Conservation (phyloP, 2,329 filamentous ascomycete species). For the Cytospora leucostoma region DNA sequence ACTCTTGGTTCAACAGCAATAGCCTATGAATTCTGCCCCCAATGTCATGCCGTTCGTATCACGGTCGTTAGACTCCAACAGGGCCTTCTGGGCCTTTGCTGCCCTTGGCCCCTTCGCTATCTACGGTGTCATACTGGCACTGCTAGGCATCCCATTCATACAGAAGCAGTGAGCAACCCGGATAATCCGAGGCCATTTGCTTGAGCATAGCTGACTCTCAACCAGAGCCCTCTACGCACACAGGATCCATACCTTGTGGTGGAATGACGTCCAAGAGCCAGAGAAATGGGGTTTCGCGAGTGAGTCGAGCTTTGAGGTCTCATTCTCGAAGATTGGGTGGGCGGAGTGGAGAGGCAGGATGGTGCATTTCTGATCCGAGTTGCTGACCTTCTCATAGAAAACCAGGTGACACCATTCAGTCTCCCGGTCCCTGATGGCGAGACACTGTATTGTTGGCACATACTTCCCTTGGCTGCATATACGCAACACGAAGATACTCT, state of each 20-base stretch:
- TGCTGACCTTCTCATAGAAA: constrained; percentile 53
- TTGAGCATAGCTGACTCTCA: constrained; percentile 8
- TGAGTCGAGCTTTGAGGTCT: constrained; percentile 42
- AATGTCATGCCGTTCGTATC: constrained; percentile 12
- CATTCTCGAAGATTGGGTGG: too few species aligned
- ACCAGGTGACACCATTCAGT: constrained; percentile 86
- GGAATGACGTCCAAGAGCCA: constrained; percentile 72
- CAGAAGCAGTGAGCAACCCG: constrained; percentile 71
- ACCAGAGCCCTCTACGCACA: constrained; percentile 80
- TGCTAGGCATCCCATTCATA: constrained; percentile 67
- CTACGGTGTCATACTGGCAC: constrained; percentile 67
- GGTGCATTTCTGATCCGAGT: neutral
- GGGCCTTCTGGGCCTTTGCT: constrained; percentile 57
- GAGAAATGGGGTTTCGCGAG: constrained; percentile 86
- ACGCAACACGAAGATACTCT: constrained; percentile 66
- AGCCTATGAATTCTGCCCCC: neutral
- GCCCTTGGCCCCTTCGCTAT: constrained; percentile 55
- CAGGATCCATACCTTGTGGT: constrained; percentile 71
- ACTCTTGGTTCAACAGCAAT: neutral
- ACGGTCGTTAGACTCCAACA: constrained; percentile 32
- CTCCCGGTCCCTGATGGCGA: constrained; percentile 74
- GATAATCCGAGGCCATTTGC: too few species aligned
- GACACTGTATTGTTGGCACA: constrained; percentile 84
- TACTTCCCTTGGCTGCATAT: constrained; percentile 79
- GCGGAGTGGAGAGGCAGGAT: neutral